Evolutionary conservation across 2,329 filamentous ascomycete genomes (phyloP).

Genomic region (Aureobasidium uvarum): DNA sequence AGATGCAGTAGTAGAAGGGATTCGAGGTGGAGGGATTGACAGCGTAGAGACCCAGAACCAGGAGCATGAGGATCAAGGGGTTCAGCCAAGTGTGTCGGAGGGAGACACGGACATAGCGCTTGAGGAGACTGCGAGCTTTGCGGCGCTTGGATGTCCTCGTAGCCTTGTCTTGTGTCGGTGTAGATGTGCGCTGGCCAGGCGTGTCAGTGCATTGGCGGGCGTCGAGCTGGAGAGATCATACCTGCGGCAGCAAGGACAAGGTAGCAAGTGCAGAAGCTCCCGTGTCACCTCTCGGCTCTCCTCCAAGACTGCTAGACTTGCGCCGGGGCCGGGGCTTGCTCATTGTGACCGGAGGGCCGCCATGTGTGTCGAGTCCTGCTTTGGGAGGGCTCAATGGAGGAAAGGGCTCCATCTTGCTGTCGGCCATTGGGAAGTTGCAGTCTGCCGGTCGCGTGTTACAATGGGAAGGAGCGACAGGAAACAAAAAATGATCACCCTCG

Average conservation of each 20-base stretch:
- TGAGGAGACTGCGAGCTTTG: conserved; percentile 46
- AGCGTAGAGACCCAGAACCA: conserved; percentile 67
- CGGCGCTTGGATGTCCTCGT: conserved; percentile 47
- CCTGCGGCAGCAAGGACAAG: conserved; percentile 29
- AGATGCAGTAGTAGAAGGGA: conserved; percentile 75
- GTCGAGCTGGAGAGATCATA: background rate
- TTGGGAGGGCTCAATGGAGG: conserved; percentile 20
- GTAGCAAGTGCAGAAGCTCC: conserved; percentile 53
- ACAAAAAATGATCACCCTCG: conserved; percentile 10
- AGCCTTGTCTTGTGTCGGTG: conserved; percentile 26
- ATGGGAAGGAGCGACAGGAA: background rate
- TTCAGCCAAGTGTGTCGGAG: conserved; percentile 60
- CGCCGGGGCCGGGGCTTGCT: conserved; percentile 38
- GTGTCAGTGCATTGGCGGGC: background rate
- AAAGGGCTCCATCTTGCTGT: conserved; percentile 26
- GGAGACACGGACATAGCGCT: conserved; percentile 48
- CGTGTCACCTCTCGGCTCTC: conserved; percentile 54
- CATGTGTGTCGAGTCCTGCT: conserved; percentile 5
- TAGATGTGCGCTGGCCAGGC: conserved; percentile 26
- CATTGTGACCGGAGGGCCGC: background rate
- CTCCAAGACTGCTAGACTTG: conserved; percentile 51
- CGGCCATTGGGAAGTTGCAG: background rate
- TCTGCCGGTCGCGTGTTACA: background rate
- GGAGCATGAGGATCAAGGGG: conserved; percentile 65
- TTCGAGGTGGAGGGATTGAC: conserved; percentile 75